Base-by-base conservation (phyloP, 306 rosid species). In the Begonia fuchsioides region DNA sequence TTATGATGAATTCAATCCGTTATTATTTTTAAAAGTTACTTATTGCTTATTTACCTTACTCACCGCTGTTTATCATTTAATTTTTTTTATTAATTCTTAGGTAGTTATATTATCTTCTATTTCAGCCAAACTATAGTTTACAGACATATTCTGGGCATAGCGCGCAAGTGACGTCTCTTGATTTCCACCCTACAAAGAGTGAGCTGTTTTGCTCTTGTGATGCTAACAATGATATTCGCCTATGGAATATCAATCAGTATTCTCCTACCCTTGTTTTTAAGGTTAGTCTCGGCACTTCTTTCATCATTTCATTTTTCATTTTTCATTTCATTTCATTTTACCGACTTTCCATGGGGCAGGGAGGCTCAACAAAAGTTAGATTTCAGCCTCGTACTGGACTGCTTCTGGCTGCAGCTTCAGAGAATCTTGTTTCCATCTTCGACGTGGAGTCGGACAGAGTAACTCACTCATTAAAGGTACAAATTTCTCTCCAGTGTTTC, bases 141-240 rank as follows among this genome's bases (percentile, higher is more conserved):
- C 73, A 72, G 44, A 44, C 71, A 59, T 83, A 71, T 67, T 12
- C 70, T 20, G 96, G 94, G 49, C 96, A 80, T 55, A 59, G 49
- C 52, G 61, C 86, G 2, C 77, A 64, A n/a, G 95, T 81, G 65
- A 61, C 52, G 70, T 88, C 96, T 49, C 77, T 88, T 57, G 96
- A 88, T 76, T 88, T 88, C 78, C 93, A 81, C 65, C 96, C 96
- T 12, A 88, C 74, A 82, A 83, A 88, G 72, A 88, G 19, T 13
- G 94, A 88, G 5, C 48, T 88, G 56, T 73, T 83, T 71, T 88
- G 96, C 65, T 83, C 94, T 26, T 80, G 94, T 44, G 93, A 88
- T 58, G 68, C 72, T 13, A 83, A 88, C 78, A 81, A 62, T 63
- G 96, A 88, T 74, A 88, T 88, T 59, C 96, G 81, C 60, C 72